A percentile compares a stretch with the other conserved stretches of the same genome.
Conservation (phyloP, 768 basidiomycete genomes). For the Rhizopogon vesiculosus region DNA sequence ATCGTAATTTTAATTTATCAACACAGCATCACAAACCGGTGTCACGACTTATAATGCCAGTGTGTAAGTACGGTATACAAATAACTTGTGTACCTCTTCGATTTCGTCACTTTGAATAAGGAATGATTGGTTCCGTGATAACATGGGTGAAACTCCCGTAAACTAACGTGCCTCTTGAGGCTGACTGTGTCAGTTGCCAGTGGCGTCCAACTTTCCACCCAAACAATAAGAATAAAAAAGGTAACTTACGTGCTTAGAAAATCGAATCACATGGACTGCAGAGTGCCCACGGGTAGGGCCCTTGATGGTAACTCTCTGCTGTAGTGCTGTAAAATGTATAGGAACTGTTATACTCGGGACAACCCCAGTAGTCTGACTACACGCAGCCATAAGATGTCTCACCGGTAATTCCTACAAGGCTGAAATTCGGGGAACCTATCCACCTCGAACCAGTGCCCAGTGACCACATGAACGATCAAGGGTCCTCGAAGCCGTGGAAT, state of each 20-base stretch:
- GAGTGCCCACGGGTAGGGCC: neutral
- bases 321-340: neutral
- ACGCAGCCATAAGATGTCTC: neutral
- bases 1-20: neutral
- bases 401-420: neutral
- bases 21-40: neutral
- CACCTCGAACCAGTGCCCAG: neutral
- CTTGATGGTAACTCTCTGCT: neutral
- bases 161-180: too few species aligned
- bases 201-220: too few species aligned
- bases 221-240: too few species aligned
- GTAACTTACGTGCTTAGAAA: neutral
- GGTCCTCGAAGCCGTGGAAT: neutral
- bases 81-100: neutral
- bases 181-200: too few species aligned
- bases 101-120: neutral
- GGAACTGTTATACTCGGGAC: neutral
- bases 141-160: too few species aligned
- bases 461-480: neutral
- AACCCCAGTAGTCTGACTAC: neutral
- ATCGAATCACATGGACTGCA: neutral
- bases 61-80: neutral
- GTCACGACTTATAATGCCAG: neutral
- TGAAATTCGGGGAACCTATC: neutral
- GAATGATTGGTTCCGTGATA: neutral